Evolutionary conservation across 2,329 filamentous ascomycete species (phyloP).

Genomic region (Colletotrichum somersetense): DNA sequence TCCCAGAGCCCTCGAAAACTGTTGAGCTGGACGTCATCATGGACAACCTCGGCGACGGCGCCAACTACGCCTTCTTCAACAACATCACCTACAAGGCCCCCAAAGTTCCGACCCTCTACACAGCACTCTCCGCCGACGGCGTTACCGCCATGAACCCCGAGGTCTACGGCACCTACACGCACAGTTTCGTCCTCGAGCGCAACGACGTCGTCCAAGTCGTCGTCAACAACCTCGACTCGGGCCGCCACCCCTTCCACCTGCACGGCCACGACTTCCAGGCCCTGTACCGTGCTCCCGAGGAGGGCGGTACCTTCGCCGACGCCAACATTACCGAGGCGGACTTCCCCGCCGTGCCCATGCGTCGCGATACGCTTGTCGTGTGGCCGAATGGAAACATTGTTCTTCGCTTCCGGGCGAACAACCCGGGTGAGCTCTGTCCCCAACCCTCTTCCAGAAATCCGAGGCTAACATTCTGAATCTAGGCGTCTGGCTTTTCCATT

Average conservation of each 20-base stretch:
- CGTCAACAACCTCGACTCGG: slow-evolving; percentile 80
- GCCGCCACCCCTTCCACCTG: slow-evolving; percentile 82
- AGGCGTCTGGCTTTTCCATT: slow-evolving; percentile 80
- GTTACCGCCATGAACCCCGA: slow-evolving; percentile 69
- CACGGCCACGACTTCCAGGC: slow-evolving; percentile 84
- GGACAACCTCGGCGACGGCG: slow-evolving; percentile 72
- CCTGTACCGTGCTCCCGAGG: slow-evolving; percentile 69
- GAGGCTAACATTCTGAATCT: not conserved
- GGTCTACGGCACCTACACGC: slow-evolving; percentile 76
- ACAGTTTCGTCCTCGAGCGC: slow-evolving; percentile 76
- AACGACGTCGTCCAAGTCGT: slow-evolving; percentile 79
- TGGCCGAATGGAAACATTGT: slow-evolving; percentile 76
- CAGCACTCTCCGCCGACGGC: slow-evolving; percentile 74
- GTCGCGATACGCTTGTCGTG: slow-evolving; percentile 77
- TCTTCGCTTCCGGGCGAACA: slow-evolving; percentile 75
- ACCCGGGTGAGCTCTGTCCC: slow-evolving; percentile 64
- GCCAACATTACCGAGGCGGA: slow-evolving; percentile 58
- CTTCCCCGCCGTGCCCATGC: slow-evolving; percentile 70
- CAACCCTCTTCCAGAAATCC: not conserved
- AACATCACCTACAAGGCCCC: slow-evolving; percentile 80
- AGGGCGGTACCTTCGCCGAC: slow-evolving; percentile 67
- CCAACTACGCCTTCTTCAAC: slow-evolving; percentile 76
- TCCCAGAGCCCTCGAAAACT: slow-evolving; percentile 71
- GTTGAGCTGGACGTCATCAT: slow-evolving; percentile 74
- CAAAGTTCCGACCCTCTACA: slow-evolving; percentile 85